Percentiles rank a stretch among this genome's conserved stretches.
Conservation (phyloP, 139 green algal genomes). For the Astrephomene gubernaculifera region DNA sequence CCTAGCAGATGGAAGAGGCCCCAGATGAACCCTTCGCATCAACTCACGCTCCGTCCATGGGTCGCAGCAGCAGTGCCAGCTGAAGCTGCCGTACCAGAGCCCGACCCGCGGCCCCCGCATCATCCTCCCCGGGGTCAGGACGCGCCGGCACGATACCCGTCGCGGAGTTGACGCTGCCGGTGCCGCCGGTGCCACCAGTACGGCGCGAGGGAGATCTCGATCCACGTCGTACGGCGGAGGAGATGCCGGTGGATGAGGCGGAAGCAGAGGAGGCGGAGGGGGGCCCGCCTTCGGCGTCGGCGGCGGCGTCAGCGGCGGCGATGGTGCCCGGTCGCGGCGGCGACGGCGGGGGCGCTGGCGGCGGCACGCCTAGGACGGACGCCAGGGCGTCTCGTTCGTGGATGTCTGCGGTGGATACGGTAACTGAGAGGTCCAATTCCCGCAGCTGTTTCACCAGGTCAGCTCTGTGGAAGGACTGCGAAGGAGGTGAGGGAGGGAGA, state of each 20-base stretch:
- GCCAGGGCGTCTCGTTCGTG: constrained; percentile 2
- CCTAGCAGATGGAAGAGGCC: neutral
- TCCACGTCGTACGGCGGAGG: too few relatives aligned
- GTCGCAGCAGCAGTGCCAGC: constrained; percentile 34
- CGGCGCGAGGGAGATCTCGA: neutral
- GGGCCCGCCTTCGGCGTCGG: neutral
- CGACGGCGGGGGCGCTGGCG: neutral
- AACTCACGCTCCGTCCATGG: constrained; percentile 32
- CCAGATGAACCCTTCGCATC: neutral
- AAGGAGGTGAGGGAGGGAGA: neutral
- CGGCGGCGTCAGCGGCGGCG: neutral
- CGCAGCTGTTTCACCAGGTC: constrained; percentile 38
- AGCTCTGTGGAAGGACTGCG: neutral
- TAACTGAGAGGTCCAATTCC: constrained; percentile 14
- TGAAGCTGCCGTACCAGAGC: constrained; percentile 33
- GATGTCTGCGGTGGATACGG: neutral
- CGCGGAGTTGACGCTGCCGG: neutral
- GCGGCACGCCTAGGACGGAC: constrained; percentile 15
- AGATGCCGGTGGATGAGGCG: neutral
- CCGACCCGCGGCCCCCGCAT: neutral
- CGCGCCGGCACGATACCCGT: neutral
- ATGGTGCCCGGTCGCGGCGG: neutral
- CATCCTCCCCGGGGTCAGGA: neutral
- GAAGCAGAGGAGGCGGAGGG: too few relatives aligned
- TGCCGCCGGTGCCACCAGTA: neutral